phyloP scores from a whole-genome alignment of 495 filamentous ascomycete genomes.

The Amorphotheca resinae region DNA sequence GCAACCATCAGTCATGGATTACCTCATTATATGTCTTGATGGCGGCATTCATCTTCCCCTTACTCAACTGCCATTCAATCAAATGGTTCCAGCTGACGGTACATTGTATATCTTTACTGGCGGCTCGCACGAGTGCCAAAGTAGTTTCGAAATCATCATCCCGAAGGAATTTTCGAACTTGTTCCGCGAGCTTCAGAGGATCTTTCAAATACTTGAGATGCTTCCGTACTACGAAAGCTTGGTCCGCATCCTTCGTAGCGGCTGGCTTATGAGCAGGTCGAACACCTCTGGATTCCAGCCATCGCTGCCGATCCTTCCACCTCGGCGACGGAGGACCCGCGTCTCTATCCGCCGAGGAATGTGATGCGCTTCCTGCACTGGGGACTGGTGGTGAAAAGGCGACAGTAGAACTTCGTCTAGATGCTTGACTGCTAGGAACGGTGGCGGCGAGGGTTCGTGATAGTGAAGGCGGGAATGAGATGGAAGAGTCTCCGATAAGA shows the following conservation, averaged over 20 bases:
- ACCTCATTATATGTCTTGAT: slow-evolving; percentile 75
- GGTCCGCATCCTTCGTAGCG: not conserved
- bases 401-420: not conserved
- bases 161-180: slow-evolving; percentile 26
- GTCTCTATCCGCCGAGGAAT: not conserved
- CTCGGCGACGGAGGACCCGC: not conserved
- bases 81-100: slow-evolving; percentile 80
- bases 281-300: slow-evolving; percentile 15
- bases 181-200: slow-evolving; percentile 20
- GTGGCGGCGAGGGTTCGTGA: not conserved
- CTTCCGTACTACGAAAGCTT: not conserved
- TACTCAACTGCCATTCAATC: slow-evolving; percentile 55
- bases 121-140: slow-evolving; percentile 47
- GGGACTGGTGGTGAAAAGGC: too few relatives aligned
- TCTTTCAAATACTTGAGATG: slow-evolving; percentile 16
- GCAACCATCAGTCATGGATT: not conserved
- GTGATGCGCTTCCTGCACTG: too few relatives aligned
- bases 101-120: slow-evolving; percentile 46
- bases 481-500: slow-evolving; percentile 9
- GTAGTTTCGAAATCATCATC: slow-evolving; percentile 49
- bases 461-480: slow-evolving; percentile 1
- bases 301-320: slow-evolving; percentile 2
- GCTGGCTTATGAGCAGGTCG: slow-evolving; percentile 2
- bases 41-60: slow-evolving; percentile 44
- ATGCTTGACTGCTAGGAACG: not conserved